phyloP scores from a whole-genome alignment of 208 protist species.

The Herpetomonas samuelpessoai region DNA sequence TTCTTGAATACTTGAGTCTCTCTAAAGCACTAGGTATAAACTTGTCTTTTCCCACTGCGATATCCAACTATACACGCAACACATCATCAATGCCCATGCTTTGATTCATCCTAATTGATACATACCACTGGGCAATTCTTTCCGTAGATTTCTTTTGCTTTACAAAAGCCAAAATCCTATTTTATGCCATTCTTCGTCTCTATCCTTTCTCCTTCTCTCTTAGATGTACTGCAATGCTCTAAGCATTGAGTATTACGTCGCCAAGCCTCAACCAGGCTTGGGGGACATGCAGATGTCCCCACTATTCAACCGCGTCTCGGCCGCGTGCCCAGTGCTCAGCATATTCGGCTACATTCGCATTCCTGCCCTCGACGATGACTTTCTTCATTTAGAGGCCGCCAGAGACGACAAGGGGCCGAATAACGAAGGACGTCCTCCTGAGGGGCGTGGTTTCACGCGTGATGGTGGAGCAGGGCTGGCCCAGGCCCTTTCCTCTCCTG shows the following conservation, averaged over 20 bases:
- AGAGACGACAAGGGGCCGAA: not conserved
- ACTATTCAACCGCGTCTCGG: conserved; percentile 52
- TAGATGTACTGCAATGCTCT: conserved; percentile 62
- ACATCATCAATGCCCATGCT: too few relatives aligned
- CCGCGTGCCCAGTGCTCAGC: conserved; percentile 61
- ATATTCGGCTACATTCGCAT: conserved; percentile 67
- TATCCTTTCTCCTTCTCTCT: not conserved
- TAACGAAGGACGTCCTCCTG: too few relatives aligned
- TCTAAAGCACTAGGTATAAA: too few relatives aligned
- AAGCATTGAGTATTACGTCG: conserved; percentile 51
- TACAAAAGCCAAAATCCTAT: not conserved
- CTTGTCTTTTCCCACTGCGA: too few relatives aligned
- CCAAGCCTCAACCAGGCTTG: conserved; percentile 37
- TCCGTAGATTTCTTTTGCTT: conserved; percentile 4
- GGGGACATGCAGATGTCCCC: conserved; percentile 57
- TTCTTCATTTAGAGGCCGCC: too few relatives aligned
- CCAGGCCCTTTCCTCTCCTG: not conserved
- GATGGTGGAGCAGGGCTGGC: too few relatives aligned
- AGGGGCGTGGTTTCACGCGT: too few relatives aligned
- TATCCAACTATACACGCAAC: too few relatives aligned
- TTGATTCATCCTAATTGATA: too few relatives aligned
- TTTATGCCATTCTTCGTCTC: not conserved
- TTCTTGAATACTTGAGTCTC: too few relatives aligned
- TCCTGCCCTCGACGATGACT: conserved; percentile 3
- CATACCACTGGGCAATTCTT: too few relatives aligned